Base-by-base conservation (phyloP, 441 rosid genomes). In the Adansonia rubrostipa region DNA sequence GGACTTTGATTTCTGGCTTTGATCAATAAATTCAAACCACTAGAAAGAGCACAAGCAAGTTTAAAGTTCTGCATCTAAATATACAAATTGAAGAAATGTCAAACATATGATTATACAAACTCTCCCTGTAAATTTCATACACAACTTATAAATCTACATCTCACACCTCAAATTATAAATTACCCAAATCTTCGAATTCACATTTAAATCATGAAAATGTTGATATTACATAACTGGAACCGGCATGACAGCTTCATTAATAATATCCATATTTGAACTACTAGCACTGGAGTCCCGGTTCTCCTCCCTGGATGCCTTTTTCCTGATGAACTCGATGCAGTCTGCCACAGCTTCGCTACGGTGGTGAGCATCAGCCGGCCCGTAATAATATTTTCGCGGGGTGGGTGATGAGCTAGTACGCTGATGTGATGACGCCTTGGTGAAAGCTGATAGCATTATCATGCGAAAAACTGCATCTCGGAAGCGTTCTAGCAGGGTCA, bases 311-410 rank as follows among this genome's bases (percentile, higher is more conserved):
- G 53, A n/a, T 1, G 88, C 82, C 72, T 87, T 89, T 68, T 86
- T 91, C 90, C 86, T 88, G 77, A 93, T 93, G 82, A 92, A 92
- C 82, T 93, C 92, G 17, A 93, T 92, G 82, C 95, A 92, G 56
- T 93, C 94, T 0, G 97, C 93, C 9, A 93, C 88, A 1, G 95
- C 97, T 75, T 91, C 93, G 24, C 83, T 89, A 42, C 88, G 89
- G 76, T 87, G 89, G 73, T 87, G 89, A 50, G 81, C 82, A 11
- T 91, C 92, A 9, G 73, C 40, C 0, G 65, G 42, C 20, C 19
- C 33, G 64, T 65, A 22, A 60, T 68, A 68, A 66, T 82, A 77
- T 75, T 42, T 60, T 10, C 36, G 33, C 20, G 72, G 60, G 17
- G 75, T 24, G 3, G 69, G 10, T 0, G 74, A 5, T 13, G 82